Base-by-base conservation (phyloP, 768 basidiomycete species). In the Naganishia onofrii region DNA sequence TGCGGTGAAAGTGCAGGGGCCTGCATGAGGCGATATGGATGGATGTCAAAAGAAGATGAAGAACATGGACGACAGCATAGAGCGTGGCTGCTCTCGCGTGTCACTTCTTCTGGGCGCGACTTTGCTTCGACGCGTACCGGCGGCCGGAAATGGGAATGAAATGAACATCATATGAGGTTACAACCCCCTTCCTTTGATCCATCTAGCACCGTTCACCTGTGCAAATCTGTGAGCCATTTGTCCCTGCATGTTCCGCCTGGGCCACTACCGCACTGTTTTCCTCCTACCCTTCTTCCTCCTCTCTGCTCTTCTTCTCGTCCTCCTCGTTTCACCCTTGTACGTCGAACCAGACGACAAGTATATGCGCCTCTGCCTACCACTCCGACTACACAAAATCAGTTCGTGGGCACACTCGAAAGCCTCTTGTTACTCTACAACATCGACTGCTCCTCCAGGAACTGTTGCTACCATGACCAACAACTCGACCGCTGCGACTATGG, bases 341-440 rank as follows among this genome's bases (percentile, higher is more conserved):
- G 28, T 57, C 65, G 31, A 38, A 23, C 31, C 28, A 10, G 34
- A 31, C 26, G 66, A 74, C 55, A 36, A 68, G 74, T 74, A 65
- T 71, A 76, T 78, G 76, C 70, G 78, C 32, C 69, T 74, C 53
- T 79, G 78, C 66, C 65, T 78, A 5, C 78, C 78, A 0, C 73
- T 79, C 63, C 72, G 74, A n/a, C 55, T 79, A 3, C 28, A 63
- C 13, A 70, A 72, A 29, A 36, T 78, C 53, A 77, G 75, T 5
- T n/a, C 64, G 0, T 38, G 71, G 2, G 77, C 74, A 4, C 76
- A 78, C 68, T 29, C 56, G 10, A 38, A 44, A n/a, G 53, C 76
- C 12, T 73, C 73, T 53, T 79, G 78, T 71, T 52, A 71, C 36
- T 67, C 70, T 1, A 46, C 48, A 15, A 56, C 67, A n/a, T n/a